phyloP scores from a whole-genome alignment of 2,329 filamentous ascomycete species.

The Cercospora brassicicola region DNA sequence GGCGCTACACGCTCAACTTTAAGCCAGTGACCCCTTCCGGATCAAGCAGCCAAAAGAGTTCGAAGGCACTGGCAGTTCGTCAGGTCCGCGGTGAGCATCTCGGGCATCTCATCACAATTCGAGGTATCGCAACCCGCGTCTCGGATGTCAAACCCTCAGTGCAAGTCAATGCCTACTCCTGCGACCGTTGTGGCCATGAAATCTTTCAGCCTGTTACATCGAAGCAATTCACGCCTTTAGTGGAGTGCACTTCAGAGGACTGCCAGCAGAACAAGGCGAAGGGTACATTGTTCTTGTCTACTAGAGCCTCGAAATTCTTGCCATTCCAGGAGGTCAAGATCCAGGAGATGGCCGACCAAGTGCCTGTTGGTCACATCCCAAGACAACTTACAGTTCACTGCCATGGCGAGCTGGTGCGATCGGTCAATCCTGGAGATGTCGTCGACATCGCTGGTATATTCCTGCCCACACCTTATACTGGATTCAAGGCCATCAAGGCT shows the following conservation, averaged over 20 bases:
- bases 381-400: conserved; percentile 86
- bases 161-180: conserved; percentile 97
- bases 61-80: conserved; percentile 79
- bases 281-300: conserved; percentile 89
- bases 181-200: conserved; percentile 92
- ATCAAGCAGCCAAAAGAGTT: conserved; percentile 59
- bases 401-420: conserved; percentile 79
- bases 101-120: conserved; percentile 87
- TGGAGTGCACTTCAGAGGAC: conserved; percentile 83
- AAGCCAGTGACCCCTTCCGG: conserved; percentile 78
- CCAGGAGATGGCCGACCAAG: conserved; percentile 98
- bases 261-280: conserved; percentile 89
- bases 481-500: conserved; percentile 94
- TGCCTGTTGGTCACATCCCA: conserved; percentile 95
- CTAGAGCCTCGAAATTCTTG: conserved; percentile 93
- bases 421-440: conserved; percentile 89
- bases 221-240: conserved; percentile 85
- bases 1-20: conserved; percentile 93
- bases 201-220: conserved; percentile 94
- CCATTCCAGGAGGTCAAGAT: conserved; percentile 99
- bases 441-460: conserved; percentile 95
- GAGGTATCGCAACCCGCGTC: conserved; percentile 90
- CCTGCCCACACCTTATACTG: conserved; percentile 96
- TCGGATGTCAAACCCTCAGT: conserved; percentile 97
- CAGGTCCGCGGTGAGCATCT: conserved; percentile 91